Evolutionary conservation across 164 flowering plant genomes (phyloP), one percentile per base, ranked within the genome.

Genomic region (Warburgia ugandensis): DNA sequence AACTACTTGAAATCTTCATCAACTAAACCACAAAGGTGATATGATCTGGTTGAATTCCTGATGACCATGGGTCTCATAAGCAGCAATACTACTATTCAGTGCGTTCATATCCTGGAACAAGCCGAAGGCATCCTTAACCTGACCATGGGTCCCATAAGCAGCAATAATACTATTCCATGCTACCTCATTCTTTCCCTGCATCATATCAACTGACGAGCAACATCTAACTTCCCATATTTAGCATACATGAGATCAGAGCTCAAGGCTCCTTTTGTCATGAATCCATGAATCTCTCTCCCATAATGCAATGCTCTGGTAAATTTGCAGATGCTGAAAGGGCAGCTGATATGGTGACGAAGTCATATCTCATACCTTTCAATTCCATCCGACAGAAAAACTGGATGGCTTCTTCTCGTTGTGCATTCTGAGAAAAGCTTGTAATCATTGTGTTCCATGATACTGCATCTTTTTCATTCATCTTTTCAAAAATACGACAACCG

Each of bases 151-250:
- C 20, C 86, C 94, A 70, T 80, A 81, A 16, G 94, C 89, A 61
- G 94, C 76, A 58, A 90, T 90, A 19, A 90, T 81, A 64, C 85
- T 81, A 64, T 82, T 84, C 94, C 95, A 90, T 30, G 90, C 68
- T 43, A 86, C 87, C 55, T 79, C 91, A 60, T 80, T 82, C 62
- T 68, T 80, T 29, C 41, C 65, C 38, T 52, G 48, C 88, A 84
- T 78, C 50, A 42, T 41, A 53, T 88, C 72, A 67, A 87, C 11
- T 36, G 61, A 5, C 68, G 73, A 17, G 96, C 86, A 56, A 51
- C 40, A 23, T 23, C 55, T 67, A 88, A 46, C 54, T 70, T 64
- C 28, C 96, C 96, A 40, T 86, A 87, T 69, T 87, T 87, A 6
- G 77, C 77, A 69, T 84, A 87, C 94, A 80, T 69, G 65, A 71